Base-by-base conservation (phyloP, 2,329 filamentous ascomycete species). In the Sphaerulina populicola region DNA sequence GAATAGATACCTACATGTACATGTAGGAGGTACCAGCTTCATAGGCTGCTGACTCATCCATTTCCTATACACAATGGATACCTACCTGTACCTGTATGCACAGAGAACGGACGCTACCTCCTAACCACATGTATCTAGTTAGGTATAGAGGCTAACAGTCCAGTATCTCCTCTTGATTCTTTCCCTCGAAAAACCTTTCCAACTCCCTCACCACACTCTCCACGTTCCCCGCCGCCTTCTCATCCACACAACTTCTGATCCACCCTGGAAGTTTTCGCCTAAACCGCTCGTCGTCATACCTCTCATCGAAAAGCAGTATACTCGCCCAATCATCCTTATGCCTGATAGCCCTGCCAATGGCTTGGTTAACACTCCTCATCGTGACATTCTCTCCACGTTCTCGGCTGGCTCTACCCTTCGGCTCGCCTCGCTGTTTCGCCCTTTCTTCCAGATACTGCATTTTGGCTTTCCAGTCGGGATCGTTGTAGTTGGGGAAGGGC, bases 361-460 rank as follows among this genome's bases (percentile, higher is more conserved):
- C 93, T 72, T 98, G 93, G 67, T 98, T 98, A 4, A 98, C 93
- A 4, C 90, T 88, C 36, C 93, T 78, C 90, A 98, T 96, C 67
- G 90, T 96, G 0, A 88, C 81, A 65, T 97, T 97, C 67, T 96
- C 89, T 65, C 94, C 94, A 64, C 88, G 94, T 54, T 91, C 86
- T 47, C 84, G 74, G 1, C 85, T 82, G 4, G 82, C 72, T 29
- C 72, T 74, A 49, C 67, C 71, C 36, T 63, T 67, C 27, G 65
- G 66, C 54, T 57, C 64, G 40, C 57, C 64, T 50, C 44, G 66
- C 60, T 38, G 67, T 62, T 41, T 45, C 14, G 74, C 72, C 57
- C 75, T 82, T 0, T 79, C 73, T 62, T 94, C 87, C 10, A 97
- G 81, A 65, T 96, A 90, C 64, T 88, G 82, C 64, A 93, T 82